Conservation (phyloP, 352 stramenopile species). For the Elongisporangium undulatum region DNA sequence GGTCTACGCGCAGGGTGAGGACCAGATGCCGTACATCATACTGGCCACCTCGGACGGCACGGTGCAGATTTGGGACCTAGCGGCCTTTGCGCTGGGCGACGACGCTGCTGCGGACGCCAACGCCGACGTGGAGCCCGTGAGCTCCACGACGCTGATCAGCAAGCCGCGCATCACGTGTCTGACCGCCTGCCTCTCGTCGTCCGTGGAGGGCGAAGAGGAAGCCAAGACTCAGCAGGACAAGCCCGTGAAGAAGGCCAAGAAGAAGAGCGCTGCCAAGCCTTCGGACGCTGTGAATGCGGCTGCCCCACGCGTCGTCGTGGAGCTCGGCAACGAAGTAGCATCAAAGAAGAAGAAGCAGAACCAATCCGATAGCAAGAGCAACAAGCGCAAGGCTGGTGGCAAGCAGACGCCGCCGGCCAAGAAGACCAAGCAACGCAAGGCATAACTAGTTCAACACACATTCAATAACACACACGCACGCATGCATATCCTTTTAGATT, state of each 20-base stretch:
- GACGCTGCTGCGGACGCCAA: constrained; percentile 50
- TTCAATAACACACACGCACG: not conserved
- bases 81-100: constrained; percentile 50
- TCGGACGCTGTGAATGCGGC: constrained; percentile 17
- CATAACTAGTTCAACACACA: not conserved
- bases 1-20: constrained; percentile 56
- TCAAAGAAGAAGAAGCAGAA: constrained; percentile 18
- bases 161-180: constrained; percentile 75
- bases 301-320: constrained; percentile 63
- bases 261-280: constrained; percentile 11
- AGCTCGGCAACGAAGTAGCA: constrained; percentile 35
- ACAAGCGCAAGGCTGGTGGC: constrained; percentile 7
- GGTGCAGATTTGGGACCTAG: constrained; percentile 80
- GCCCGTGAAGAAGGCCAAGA: constrained; percentile 39
- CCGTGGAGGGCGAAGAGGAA: constrained; percentile 13
- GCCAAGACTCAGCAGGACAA: constrained; percentile 15
- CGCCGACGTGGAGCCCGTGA: constrained; percentile 42
- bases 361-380: constrained; percentile 7
- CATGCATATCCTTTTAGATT: constrained; percentile 2
- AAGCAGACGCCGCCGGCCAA: not conserved
- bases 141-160: constrained; percentile 61
- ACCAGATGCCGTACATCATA: constrained; percentile 63
- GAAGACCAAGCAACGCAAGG: not conserved
- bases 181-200: constrained; percentile 42
- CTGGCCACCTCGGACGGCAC: constrained; percentile 68